Base-by-base conservation (phyloP, 2,329 filamentous ascomycete species). In the Boeremia exigua region DNA sequence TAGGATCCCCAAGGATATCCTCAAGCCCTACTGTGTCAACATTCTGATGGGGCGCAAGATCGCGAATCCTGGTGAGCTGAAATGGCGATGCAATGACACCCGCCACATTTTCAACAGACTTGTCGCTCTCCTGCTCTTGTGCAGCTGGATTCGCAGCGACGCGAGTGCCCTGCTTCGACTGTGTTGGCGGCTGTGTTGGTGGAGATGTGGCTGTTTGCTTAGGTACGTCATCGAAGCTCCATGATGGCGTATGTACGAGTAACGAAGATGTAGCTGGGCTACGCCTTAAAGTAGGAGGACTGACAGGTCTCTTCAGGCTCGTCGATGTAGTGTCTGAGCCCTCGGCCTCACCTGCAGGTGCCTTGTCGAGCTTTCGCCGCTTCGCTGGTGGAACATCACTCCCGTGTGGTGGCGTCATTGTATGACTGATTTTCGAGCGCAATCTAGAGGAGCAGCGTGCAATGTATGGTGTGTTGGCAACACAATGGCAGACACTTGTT, bases 1-100 rank as follows among this genome's bases (percentile, higher is more conserved):
- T 79, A 0, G 90, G 89, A 69, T 92, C 86, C 0, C 89, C 86
- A 1, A 96, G 80, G 6, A 96, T 81, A 54, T 91, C 88, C 4
- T 78, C 76, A 9, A 95, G 78, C 1, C 80, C 82, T 30, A 94
- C 75, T 0, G 90, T 81, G 70, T 89, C 89, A 23, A 79, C 76
- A 75, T 96, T 95, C 58, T 82, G 77, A 0, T 71, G 69, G 2
- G 79, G 72, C 1, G 86, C 79, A 0, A 93, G 77, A 63, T 90
- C 88, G 27, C 79, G 80, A 49, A 95, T 88, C 56, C 81, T 82
- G 0, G 89, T 93, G 12, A 95, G 83, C 54, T 86, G 86, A 62
- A 93, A 84, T 0, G 91, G 91, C 1, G 90, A 93, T 1, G 76
- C 70, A 23, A 86, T 9, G 38, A 36, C 54, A n/a, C 30, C 14